Evolutionary conservation across 371 early-diverging fungal genomes (phyloP).

Genomic region (Mortierella sp.): DNA sequence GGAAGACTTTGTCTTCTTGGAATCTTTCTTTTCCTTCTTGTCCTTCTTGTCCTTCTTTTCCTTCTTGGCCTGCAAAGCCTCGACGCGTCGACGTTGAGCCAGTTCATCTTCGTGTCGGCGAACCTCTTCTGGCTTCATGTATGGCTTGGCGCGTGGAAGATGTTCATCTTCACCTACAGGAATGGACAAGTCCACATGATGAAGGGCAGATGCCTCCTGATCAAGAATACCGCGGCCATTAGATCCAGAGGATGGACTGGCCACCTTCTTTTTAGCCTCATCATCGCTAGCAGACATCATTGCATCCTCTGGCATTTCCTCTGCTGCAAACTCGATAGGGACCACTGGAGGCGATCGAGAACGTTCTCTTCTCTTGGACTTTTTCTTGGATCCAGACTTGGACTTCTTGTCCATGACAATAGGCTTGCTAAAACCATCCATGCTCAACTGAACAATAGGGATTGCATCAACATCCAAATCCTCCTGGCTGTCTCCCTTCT

Average conservation of each 20-base stretch:
- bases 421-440: conserved; percentile 65
- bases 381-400: conserved; percentile 44
- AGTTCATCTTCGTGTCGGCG: conserved; percentile 66
- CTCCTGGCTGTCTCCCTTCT: conserved; percentile 34
- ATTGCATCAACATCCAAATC: conserved; percentile 83
- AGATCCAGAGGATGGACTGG: conserved; percentile 17
- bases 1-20: conserved; percentile 47
- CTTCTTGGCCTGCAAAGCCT: conserved; percentile 40
- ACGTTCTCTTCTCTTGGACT: conserved; percentile 54
- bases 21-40: conserved; percentile 55
- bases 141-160: conserved; percentile 67
- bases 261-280: conserved; percentile 15
- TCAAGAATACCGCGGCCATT: conserved; percentile 54
- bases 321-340: conserved; percentile 66
- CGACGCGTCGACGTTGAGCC: conserved; percentile 57
- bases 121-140: conserved; percentile 71
- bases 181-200: conserved; percentile 67
- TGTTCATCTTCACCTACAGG: conserved; percentile 71
- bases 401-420: conserved; percentile 37
- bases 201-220: conserved; percentile 57
- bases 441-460: conserved; percentile 79
- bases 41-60: conserved; percentile 52
- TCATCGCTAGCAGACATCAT: conserved; percentile 61
- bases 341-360: conserved; percentile 55
- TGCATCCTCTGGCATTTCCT: conserved; percentile 77